Percentiles rank a stretch among this genome's conserved stretches.
phyloP scores from a whole-genome alignment of 1,139 yeast species.

The Yamadazyma blattariae region DNA sequence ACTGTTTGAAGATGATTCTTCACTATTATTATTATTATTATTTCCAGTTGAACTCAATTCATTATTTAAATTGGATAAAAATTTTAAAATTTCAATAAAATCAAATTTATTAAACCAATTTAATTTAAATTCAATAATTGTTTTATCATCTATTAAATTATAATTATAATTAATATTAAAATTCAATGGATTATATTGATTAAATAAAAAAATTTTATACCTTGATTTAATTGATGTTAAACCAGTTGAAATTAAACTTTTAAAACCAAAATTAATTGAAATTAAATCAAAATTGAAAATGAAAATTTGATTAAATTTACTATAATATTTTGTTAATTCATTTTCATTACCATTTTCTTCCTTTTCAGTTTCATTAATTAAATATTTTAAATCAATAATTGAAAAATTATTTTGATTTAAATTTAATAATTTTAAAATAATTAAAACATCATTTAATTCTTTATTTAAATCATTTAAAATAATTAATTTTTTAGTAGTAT shows the following conservation, averaged over 20 bases:
- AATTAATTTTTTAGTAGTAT: constrained; percentile 21
- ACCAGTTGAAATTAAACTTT: constrained; percentile 25
- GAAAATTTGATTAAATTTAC: constrained; percentile 22
- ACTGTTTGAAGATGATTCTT: neutral
- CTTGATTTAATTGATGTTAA: constrained; percentile 25
- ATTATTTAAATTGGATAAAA: constrained; percentile 3
- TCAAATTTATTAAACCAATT: constrained; percentile 29
- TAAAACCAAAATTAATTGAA: constrained; percentile 22
- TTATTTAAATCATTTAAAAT: constrained; percentile 25
- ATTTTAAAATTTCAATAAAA: constrained; percentile 22
- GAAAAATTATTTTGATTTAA: constrained; percentile 26
- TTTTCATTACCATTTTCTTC: constrained; percentile 13
- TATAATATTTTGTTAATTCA: constrained; percentile 12
- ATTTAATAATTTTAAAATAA: constrained; percentile 29
- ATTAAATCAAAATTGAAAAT: constrained; percentile 16
- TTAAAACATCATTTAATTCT: constrained; percentile 37
- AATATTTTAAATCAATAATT: constrained; percentile 23
- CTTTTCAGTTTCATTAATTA: constrained; percentile 14
- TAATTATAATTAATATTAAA: constrained; percentile 6
- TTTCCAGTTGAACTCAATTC: no score
- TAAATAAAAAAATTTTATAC: constrained; percentile 22
- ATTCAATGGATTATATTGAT: constrained; percentile 11
- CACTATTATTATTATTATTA: no score
- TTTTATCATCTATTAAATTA: constrained; percentile 19
- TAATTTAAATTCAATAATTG: constrained; percentile 23